Evolutionary conservation across 306 rosid genomes (phyloP), one percentile per base, ranked within the genome.

Genomic region (Gleditsia sinensis): DNA sequence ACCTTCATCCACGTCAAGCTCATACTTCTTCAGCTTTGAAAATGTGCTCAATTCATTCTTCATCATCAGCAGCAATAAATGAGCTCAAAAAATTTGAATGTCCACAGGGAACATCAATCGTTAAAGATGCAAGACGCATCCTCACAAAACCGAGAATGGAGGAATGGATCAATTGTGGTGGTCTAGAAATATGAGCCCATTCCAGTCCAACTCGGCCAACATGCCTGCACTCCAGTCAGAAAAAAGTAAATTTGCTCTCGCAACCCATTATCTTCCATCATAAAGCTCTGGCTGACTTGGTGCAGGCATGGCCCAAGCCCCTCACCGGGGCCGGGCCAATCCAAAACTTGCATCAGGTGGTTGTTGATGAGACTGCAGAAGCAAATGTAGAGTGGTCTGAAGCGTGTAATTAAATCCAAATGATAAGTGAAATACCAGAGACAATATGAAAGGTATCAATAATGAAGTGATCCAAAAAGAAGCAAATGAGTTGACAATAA

Each of bases 251-350:
- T 14, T 62, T 58, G 75, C 81, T 54, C 75, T 43, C 28, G 48
- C 48, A 78, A 82, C 86, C 79, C 78, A 49, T 42, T 71, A 34
- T 72, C 83, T 58, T 37, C 74, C 67, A 75, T 60, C 74, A 69
- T 69, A 39, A n/a, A 70, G 74, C 77, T 74, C 79, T 24, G 68
- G 89, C 87, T 86, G 91, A 87, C 79, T 70, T 87, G 84, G 85
- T 83, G 92, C 97, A 91, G 98, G 97, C 98, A 89, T 83, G 88
- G 97, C 88, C 97, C 92, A 82, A 33, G 97, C 98, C 98, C 98
- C 97, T 94, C 86, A 94, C 20, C 97, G 97, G 98, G 98, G 98
- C 98, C 97, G 98, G 89, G 98, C 98, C 86, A 91, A 86, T 83
- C 97, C 98, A 91, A 91, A 91, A 86, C 83, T 86, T 67, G 91